These are phyloP conservation scores for Sclerotinia glacialis DNA, from an alignment of 2,329 filamentous ascomycete genomes.

Conservation along the genomic window DNA sequence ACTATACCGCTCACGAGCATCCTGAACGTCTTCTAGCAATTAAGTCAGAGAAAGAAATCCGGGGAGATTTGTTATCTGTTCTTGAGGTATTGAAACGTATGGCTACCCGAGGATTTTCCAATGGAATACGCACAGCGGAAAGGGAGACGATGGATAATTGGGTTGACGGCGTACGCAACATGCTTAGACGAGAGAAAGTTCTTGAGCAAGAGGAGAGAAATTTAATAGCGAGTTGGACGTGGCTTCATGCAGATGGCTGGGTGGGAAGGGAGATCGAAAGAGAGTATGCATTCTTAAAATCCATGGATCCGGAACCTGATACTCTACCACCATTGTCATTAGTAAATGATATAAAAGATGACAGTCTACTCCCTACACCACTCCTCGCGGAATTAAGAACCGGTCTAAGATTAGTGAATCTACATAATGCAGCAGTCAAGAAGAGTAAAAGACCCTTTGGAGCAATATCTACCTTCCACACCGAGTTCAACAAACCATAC, in stretches of 20 bases:
- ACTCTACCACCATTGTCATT: slow-evolving; percentile 68
- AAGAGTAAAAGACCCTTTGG: slow-evolving; percentile 86
- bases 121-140: slow-evolving; percentile 78
- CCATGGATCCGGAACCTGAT: slow-evolving; percentile 61
- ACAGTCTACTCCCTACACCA: slow-evolving; percentile 58
- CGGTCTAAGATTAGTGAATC: slow-evolving; percentile 74
- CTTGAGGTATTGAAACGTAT: slow-evolving; percentile 91
- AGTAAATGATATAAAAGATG: slow-evolving; percentile 44
- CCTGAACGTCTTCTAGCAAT: slow-evolving; percentile 83
- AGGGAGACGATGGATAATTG: slow-evolving; percentile 71
- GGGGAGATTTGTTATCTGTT: slow-evolving; percentile 77
- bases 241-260: slow-evolving; percentile 75
- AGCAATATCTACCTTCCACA: slow-evolving; percentile 82
- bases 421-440: slow-evolving; percentile 86
- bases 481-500: slow-evolving; percentile 93
- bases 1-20: slow-evolving; percentile 89
- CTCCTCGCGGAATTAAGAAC: slow-evolving; percentile 74
- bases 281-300: slow-evolving; percentile 77
- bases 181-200: slow-evolving; percentile 73
- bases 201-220: slow-evolving; percentile 70
- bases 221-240: slow-evolving; percentile 69
- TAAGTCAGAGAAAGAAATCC: slow-evolving; percentile 80
- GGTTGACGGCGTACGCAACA: slow-evolving; percentile 73
- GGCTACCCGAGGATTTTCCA: slow-evolving; percentile 81
- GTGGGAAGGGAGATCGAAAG: slow-evolving; percentile 68